Evolutionary conservation across 1,139 yeast genomes (phyloP).

Genomic region (Debaryomyces subglobosus): DNA sequence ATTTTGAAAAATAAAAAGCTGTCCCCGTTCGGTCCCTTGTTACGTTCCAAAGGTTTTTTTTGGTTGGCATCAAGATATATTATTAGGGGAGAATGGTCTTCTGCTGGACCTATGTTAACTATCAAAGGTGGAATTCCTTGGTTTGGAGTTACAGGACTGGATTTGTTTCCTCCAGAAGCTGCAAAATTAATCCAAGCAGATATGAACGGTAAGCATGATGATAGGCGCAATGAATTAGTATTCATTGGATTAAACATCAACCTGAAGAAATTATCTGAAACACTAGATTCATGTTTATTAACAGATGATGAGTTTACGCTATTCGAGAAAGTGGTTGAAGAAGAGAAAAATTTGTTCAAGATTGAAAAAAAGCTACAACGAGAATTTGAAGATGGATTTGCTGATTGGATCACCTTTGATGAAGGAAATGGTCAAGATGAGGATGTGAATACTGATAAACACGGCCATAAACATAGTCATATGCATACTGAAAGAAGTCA

Average conservation of each 20-base stretch:
- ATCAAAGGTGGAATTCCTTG: slow-evolving; percentile 48
- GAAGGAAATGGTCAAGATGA: slow-evolving; percentile 12
- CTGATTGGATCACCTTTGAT: slow-evolving; percentile 21
- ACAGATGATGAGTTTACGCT: slow-evolving; percentile 35
- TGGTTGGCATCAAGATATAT: slow-evolving; percentile 50
- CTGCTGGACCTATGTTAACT: slow-evolving; percentile 49
- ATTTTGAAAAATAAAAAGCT: slow-evolving; percentile 33
- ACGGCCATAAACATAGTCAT: background rate
- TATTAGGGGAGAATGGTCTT: slow-evolving; percentile 49
- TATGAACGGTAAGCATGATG: slow-evolving; percentile 42
- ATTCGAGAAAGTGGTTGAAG: slow-evolving; percentile 28
- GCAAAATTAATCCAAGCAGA: slow-evolving; percentile 33
- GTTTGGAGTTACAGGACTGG: slow-evolving; percentile 44
- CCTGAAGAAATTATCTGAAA: slow-evolving; percentile 24
- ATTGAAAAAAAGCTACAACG: slow-evolving; percentile 33
- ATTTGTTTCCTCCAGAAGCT: slow-evolving; percentile 35
- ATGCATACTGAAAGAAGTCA: too few species aligned
- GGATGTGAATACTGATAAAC: background rate
- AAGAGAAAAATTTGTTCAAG: slow-evolving; percentile 28
- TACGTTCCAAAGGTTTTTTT: slow-evolving; percentile 48
- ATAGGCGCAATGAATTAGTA: slow-evolving; percentile 48
- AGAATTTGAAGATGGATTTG: slow-evolving; percentile 42
- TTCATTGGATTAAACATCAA: slow-evolving; percentile 45
- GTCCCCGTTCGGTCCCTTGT: slow-evolving; percentile 38
- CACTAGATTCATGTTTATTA: slow-evolving; percentile 38